A percentile compares a stretch with the other conserved stretches of the same genome.
phyloP scores from a whole-genome alignment of 164 flowering plant species.

The Malania oleifera region DNA sequence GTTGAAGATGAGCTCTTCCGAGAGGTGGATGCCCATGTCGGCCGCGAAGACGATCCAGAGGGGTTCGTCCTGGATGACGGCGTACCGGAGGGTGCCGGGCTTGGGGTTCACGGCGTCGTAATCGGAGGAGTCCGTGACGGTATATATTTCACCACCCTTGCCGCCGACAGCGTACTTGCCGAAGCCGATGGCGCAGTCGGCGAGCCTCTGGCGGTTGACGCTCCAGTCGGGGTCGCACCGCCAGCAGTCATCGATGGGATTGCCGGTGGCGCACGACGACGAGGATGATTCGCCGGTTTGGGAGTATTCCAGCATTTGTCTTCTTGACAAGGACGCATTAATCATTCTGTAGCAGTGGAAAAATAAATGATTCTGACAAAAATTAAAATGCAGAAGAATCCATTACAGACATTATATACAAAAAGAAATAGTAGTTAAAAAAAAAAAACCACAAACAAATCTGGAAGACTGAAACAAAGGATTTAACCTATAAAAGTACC shows the following conservation, averaged over 20 bases:
- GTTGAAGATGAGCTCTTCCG: constrained; percentile 60
- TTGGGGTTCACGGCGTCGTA: constrained; percentile 51
- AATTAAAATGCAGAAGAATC: background rate
- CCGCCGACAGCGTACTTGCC: constrained; percentile 71
- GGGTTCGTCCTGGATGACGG: constrained; percentile 56
- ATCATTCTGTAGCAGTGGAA: constrained; percentile 36
- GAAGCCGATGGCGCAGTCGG: constrained; percentile 69
- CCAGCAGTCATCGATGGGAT: constrained; percentile 82
- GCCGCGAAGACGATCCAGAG: constrained; percentile 65
- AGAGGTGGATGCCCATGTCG: constrained; percentile 55
- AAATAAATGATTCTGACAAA: background rate
- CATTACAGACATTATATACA: too few species aligned
- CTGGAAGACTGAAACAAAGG: too few species aligned
- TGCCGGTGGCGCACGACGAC: constrained; percentile 46
- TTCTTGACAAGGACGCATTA: constrained; percentile 47
- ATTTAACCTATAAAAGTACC: too few species aligned
- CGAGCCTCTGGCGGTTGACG: constrained; percentile 53
- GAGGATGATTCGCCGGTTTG: constrained; percentile 16
- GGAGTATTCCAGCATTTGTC: constrained; percentile 24
- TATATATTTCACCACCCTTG: constrained; percentile 51
- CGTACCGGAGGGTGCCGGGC: constrained; percentile 66
- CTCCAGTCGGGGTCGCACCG: constrained; percentile 65
- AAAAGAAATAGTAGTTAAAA: too few species aligned
- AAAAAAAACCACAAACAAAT: too few species aligned
- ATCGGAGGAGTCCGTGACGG: constrained; percentile 67